phyloP scores from a whole-genome alignment of 1,284 basidiomycete genomes.

The Kwoniella shivajii region DNA sequence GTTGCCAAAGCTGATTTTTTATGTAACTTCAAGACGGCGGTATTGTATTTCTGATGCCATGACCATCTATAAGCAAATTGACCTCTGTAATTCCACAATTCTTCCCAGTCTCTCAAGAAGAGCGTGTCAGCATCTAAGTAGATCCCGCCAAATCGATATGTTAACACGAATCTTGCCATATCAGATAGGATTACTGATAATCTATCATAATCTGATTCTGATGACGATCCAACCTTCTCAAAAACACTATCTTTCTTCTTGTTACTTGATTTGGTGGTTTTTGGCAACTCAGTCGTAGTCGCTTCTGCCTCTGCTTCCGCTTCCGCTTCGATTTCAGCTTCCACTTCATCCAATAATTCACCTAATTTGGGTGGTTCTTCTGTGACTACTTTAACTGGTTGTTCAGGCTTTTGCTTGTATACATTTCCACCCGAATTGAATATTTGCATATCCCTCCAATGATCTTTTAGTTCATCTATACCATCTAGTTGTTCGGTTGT shows the following conservation, averaged over 20 bases:
- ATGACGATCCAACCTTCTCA: conserved; percentile 74
- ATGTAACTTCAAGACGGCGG: conserved; percentile 80
- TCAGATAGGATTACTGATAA: conserved; percentile 81
- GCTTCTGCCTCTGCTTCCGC: conserved; percentile 23
- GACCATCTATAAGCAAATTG: conserved; percentile 87
- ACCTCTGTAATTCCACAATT: conserved; percentile 82
- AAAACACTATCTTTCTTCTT: conserved; percentile 65
- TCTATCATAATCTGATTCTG: conserved; percentile 72
- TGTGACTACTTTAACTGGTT: conserved; percentile 15
- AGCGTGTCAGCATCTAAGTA: conserved; percentile 87
- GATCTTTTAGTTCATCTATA: conserved; percentile 71
- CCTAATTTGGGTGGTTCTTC: conserved; percentile 50
- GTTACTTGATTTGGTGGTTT: conserved; percentile 34
- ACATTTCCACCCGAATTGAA: conserved; percentile 76
- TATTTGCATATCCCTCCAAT: conserved; percentile 69
- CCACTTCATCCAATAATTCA: conserved; percentile 25
- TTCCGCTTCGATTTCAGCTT: not conserved
- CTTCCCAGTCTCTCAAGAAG: conserved; percentile 87
- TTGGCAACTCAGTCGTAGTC: conserved; percentile 6
- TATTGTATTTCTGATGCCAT: conserved; percentile 78
- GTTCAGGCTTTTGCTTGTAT: conserved; percentile 50
- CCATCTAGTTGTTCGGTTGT: conserved; percentile 84
- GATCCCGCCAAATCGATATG: conserved; percentile 80
- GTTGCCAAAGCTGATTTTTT: conserved; percentile 76
- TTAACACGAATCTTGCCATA: conserved; percentile 82